Base-by-base conservation (phyloP, 2,329 filamentous ascomycete species). In the Xenosphaeropsis pyriputrescens region DNA sequence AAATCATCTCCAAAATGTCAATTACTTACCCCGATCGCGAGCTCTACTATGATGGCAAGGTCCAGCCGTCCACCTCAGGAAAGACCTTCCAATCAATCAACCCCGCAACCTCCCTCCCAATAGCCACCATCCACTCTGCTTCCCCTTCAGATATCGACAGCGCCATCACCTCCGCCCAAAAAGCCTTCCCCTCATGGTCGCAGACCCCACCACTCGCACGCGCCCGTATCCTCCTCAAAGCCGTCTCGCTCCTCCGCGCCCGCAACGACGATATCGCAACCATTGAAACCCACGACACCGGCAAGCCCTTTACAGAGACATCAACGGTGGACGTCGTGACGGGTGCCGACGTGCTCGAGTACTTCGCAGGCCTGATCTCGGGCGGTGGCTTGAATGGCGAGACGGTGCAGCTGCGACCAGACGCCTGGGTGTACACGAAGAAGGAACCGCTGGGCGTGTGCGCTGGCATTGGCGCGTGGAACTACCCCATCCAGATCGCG, bases 401-500 rank as follows among this genome's bases (percentile, higher is more conserved):
- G 58, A 80, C 82, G 15, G 77, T 78, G 35, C 74, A 77, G 39
- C 65, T 93, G 32, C 70, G 85, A 30, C 67, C 76, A 36, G 78
- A 85, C 47, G 84, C 85, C 4, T 86, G 79, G 72, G 75, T 91
- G 29, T 85, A 88, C 58, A 88, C 82, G 9, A 79, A 75, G 51
- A 89, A 91, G 56, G 80, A 84, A 48, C 70, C 85, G 5, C 63
- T 93, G 14, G 85, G 85, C 18, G 84, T 91, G 12, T 93, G 85
- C 55, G 85, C 73, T 12, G 85, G 83, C 40, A 93, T 93, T 47
- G 85, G 85, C 39, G 85, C 85, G 12, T 93, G 85, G 85, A 93
- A 93, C 60, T 93, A 93, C 54, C 85, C 85, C 11, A 82, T 93
- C 45, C 85, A 93, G 57, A 93, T 93, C 47, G 85, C 85, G 7